A percentile compares a stretch with the other conserved stretches of the same genome.
These are phyloP conservation scores for Schizophyllum amplum DNA, from an alignment of 1,284 basidiomycete species.

Conservation along the genomic window DNA sequence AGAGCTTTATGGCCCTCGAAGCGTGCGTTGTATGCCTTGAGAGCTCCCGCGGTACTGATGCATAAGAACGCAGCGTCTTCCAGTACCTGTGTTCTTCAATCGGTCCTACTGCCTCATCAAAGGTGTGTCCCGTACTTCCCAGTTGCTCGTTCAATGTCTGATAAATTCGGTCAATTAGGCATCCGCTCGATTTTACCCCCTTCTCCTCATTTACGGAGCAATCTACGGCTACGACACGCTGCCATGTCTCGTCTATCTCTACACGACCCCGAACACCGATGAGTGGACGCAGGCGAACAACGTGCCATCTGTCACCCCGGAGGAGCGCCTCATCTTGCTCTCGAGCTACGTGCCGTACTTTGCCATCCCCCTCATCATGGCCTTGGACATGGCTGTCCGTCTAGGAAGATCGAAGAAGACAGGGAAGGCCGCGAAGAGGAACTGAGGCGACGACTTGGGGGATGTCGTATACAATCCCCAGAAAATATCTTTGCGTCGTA, in stretches of 20 bases:
- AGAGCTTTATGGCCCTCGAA: slow-evolving; percentile 56
- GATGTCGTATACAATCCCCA: background rate
- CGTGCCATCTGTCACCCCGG: slow-evolving; percentile 30
- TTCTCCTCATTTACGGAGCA: slow-evolving; percentile 69
- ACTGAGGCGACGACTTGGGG: slow-evolving; percentile 8
- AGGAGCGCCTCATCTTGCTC: slow-evolving; percentile 48
- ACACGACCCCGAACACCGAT: slow-evolving; percentile 30
- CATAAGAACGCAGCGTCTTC: slow-evolving; percentile 40
- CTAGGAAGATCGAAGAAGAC: slow-evolving; percentile 14
- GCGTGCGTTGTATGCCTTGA: slow-evolving; percentile 23
- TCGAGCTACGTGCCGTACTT: slow-evolving; percentile 74
- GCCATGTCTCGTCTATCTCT: slow-evolving; percentile 56
- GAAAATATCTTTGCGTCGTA: background rate
- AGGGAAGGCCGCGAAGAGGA: slow-evolving; percentile 16
- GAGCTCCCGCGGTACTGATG: slow-evolving; percentile 1
- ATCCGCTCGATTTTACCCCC: slow-evolving; percentile 33
- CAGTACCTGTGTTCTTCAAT: slow-evolving; percentile 72
- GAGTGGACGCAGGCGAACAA: slow-evolving; percentile 18
- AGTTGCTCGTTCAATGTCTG: background rate
- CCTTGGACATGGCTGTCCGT: slow-evolving; percentile 60
- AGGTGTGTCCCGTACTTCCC: slow-evolving; percentile 31
- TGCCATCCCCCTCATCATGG: slow-evolving; percentile 61
- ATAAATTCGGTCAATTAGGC: slow-evolving; percentile 28
- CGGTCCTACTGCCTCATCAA: slow-evolving; percentile 60
- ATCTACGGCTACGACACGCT: slow-evolving; percentile 73